These are phyloP conservation scores for Pyracantha coccinea DNA, from an alignment of 331 rosid species.

Conservation along the genomic window DNA sequence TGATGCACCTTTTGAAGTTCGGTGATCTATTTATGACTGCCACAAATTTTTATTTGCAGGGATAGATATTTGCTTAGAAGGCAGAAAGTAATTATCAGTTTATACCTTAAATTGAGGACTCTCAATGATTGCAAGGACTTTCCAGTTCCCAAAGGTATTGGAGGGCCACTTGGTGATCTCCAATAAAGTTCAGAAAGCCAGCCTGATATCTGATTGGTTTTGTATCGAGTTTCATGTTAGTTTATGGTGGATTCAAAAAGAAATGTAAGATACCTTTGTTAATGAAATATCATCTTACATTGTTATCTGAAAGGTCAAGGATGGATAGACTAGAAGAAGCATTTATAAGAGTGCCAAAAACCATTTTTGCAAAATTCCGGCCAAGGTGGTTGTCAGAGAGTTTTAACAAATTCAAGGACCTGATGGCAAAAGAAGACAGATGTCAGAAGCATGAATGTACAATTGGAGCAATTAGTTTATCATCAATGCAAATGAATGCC, in stretches of 20 bases:
- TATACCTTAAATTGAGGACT: slow-evolving; percentile 75
- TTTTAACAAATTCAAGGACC: slow-evolving; percentile 65
- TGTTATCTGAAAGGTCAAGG: slow-evolving; percentile 83
- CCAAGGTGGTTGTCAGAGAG: slow-evolving; percentile 51
- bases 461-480: not conserved
- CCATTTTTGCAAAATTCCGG: slow-evolving; percentile 44
- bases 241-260: slow-evolving; percentile 13
- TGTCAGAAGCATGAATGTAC: slow-evolving; percentile 8
- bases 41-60: not conserved
- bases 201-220: slow-evolving; percentile 62
- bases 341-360: slow-evolving; percentile 52
- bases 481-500: slow-evolving; percentile 7
- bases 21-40: not conserved
- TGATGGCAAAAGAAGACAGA: slow-evolving; percentile 21
- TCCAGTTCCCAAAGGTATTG: slow-evolving; percentile 24
- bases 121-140: slow-evolving; percentile 62
- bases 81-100: not conserved
- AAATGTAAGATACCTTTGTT: not conserved
- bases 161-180: slow-evolving; percentile 27
- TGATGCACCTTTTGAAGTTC: not conserved
- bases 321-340: slow-evolving; percentile 58
- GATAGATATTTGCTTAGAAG: slow-evolving; percentile 4
- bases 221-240: slow-evolving; percentile 15
- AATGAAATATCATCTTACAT: slow-evolving; percentile 39
- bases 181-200: slow-evolving; percentile 64